These are phyloP conservation scores for Mucor piriformis DNA, from an alignment of 371 early-diverging fungal species.

Conservation along the genomic window DNA sequence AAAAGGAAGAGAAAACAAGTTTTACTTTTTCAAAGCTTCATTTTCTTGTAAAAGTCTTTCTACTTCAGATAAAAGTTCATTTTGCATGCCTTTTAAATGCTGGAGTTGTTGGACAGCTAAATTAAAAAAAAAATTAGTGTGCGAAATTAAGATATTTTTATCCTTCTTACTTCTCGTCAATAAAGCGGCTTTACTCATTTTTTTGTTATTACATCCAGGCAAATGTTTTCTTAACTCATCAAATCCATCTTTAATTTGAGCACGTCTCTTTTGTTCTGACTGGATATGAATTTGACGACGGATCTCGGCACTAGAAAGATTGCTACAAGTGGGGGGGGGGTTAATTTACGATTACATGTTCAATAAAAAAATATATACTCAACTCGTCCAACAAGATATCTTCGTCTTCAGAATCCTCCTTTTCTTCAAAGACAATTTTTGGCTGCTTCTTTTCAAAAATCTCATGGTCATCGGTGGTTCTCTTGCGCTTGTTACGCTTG, in stretches of 20 bases:
- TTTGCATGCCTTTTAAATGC: conserved; percentile 50
- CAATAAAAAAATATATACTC: neutral
- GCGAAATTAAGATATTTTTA: neutral
- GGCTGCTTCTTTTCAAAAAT: conserved; percentile 25
- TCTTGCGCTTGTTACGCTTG: conserved; percentile 47
- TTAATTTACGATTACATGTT: neutral
- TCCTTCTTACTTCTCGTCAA: conserved; percentile 50
- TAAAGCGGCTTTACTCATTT: conserved; percentile 61
- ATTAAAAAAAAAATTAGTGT: neutral
- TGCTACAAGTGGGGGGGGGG: neutral
- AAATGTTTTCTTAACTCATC: conserved; percentile 57
- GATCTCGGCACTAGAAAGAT: conserved; percentile 34
- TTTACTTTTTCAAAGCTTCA: conserved; percentile 52
- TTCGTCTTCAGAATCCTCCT: conserved; percentile 25
- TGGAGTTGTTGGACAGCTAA: conserved; percentile 56
- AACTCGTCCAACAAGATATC: conserved; percentile 35
- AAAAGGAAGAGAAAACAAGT: neutral
- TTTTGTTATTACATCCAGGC: conserved; percentile 55
- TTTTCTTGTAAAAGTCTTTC: conserved; percentile 54
- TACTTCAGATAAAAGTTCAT: conserved; percentile 49
- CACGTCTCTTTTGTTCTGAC: conserved; percentile 57
- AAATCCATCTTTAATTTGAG: conserved; percentile 57
- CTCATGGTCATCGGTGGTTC: conserved; percentile 17
- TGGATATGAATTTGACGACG: conserved; percentile 59
- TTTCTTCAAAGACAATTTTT: conserved; percentile 4